phyloP scores from a whole-genome alignment of 345 rosid genomes.

The Citrus reticulata region DNA sequence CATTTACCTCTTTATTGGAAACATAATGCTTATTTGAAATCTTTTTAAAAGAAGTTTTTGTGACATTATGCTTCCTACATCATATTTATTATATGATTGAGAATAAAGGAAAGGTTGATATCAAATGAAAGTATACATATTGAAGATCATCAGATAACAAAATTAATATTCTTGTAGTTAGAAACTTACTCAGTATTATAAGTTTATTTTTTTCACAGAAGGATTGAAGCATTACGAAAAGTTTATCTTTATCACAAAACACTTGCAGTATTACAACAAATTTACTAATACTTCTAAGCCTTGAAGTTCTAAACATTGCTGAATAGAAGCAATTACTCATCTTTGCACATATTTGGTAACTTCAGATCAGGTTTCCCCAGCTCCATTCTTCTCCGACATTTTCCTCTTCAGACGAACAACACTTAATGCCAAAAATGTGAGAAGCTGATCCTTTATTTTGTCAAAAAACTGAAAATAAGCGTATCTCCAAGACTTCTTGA shows the following conservation, averaged over 20 bases:
- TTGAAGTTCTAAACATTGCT: not conserved
- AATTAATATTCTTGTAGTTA: too few species aligned
- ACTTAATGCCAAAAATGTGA: not conserved
- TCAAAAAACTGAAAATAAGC: slow-evolving; percentile 12
- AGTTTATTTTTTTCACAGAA: not conserved
- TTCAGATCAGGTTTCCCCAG: not conserved
- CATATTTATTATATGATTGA: too few species aligned
- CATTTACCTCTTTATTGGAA: too few species aligned
- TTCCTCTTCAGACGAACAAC: not conserved
- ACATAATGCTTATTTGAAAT: too few species aligned
- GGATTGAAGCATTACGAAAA: not conserved
- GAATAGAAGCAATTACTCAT: not conserved
- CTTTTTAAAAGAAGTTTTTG: too few species aligned
- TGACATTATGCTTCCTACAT: too few species aligned
- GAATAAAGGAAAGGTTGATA: too few species aligned
- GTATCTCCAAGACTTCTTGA: slow-evolving; percentile 10
- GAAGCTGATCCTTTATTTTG: not conserved
- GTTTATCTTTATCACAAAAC: not conserved
- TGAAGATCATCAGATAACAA: too few species aligned
- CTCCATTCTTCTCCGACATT: too few species aligned
- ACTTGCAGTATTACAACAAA: not conserved
- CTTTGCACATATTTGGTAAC: not conserved
- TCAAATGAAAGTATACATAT: too few species aligned
- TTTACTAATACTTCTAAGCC: not conserved
- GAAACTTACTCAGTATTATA: too few species aligned